These are phyloP conservation scores for Thielaviopsis populi DNA, from an alignment of 2,329 filamentous ascomycete species.

Conservation along the genomic window DNA sequence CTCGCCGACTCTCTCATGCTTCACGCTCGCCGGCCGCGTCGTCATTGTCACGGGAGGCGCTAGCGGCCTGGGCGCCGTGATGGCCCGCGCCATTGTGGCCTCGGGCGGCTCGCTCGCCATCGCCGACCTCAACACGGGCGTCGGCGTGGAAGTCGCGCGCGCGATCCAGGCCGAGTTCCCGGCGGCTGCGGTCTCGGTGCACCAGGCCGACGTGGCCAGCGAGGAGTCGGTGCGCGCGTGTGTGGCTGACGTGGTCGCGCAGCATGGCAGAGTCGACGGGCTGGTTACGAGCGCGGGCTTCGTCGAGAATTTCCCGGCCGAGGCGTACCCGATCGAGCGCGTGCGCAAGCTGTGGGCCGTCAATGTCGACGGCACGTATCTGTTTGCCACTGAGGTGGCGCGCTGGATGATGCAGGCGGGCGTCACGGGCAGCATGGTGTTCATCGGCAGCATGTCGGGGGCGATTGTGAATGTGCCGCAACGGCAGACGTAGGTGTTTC, in stretches of 20 bases:
- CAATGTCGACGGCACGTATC: slow-evolving; percentile 82
- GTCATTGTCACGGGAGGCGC: slow-evolving; percentile 84
- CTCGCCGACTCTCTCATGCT: slow-evolving; percentile 60
- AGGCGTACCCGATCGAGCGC: slow-evolving; percentile 78
- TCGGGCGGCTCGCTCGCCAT: slow-evolving; percentile 82
- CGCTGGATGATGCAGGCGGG: slow-evolving; percentile 78
- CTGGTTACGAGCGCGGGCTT: slow-evolving; percentile 94
- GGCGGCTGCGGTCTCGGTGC: slow-evolving; percentile 50
- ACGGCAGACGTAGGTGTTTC: slow-evolving; percentile 51
- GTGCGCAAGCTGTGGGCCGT: slow-evolving; percentile 90
- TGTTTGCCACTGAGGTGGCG: slow-evolving; percentile 72
- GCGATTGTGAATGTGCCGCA: slow-evolving; percentile 90
- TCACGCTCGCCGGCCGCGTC: slow-evolving; percentile 72
- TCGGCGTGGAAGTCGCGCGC: not conserved
- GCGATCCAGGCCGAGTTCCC: not conserved
- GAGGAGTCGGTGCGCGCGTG: slow-evolving; percentile 1
- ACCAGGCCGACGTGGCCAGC: slow-evolving; percentile 39
- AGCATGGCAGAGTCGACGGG: slow-evolving; percentile 74
- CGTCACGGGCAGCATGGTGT: slow-evolving; percentile 68
- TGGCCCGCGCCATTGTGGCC: slow-evolving; percentile 80
- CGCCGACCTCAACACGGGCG: slow-evolving; percentile 64
- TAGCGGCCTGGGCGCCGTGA: slow-evolving; percentile 74
- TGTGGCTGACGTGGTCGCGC: slow-evolving; percentile 26
- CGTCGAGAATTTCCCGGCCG: slow-evolving; percentile 87
- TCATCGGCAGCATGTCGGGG: slow-evolving; percentile 92